phyloP scores from a whole-genome alignment of 768 basidiomycete species.

The Clathrus columnatus region DNA sequence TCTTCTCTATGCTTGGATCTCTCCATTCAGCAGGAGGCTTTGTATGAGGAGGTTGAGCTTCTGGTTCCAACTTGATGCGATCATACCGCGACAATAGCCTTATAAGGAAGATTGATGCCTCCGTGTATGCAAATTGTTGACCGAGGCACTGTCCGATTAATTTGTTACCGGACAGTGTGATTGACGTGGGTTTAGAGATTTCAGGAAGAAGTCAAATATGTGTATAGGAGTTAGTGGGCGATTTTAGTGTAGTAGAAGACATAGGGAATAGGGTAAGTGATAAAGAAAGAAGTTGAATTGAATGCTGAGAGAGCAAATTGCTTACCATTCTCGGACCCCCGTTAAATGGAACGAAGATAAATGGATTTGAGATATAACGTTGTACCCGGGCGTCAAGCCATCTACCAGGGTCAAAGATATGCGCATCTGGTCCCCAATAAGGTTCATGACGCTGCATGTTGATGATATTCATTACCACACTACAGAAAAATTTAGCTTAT shows the following conservation, averaged over 20 bases:
- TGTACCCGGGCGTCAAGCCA: constrained; percentile 23
- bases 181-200: too few species aligned
- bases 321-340: constrained; percentile 14
- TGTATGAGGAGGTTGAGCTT: constrained; percentile 14
- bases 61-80: constrained; percentile 14
- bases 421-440: constrained; percentile 29
- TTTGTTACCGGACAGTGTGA: neutral
- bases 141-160: constrained; percentile 11
- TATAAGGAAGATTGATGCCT: constrained; percentile 18
- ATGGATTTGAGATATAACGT: constrained; percentile 11
- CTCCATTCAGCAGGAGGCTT: constrained; percentile 15
- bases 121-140: constrained; percentile 25
- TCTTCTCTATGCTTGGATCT: neutral
- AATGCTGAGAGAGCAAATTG: neutral
- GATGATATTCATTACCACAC: constrained; percentile 19
- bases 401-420: constrained; percentile 26
- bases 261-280: neutral
- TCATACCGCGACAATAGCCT: constrained; percentile 17
- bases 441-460: constrained; percentile 22
- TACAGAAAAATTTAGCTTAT: neutral
- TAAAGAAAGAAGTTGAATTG: neutral
- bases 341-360: constrained; percentile 20
- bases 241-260: neutral
- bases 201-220: neutral
- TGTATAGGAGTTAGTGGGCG: too few species aligned